These are phyloP conservation scores for Coprinellus aureogranulatus DNA, from an alignment of 768 basidiomycete species.

Conservation along the genomic window DNA sequence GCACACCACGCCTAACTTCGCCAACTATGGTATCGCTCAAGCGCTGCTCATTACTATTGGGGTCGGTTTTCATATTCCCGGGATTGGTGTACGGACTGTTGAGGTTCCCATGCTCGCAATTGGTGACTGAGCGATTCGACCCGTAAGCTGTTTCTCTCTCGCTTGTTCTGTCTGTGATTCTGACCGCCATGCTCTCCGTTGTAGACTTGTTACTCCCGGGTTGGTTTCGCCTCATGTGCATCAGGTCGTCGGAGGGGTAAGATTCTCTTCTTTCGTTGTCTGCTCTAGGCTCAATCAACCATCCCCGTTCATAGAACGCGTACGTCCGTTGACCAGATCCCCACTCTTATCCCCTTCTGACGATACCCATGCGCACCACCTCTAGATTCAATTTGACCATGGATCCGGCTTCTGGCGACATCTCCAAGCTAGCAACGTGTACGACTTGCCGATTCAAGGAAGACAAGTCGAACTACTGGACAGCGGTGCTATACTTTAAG, in stretches of 20 bases:
- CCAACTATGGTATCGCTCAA: too few relatives aligned
- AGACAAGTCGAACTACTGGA: conserved; percentile 11
- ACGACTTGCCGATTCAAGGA: conserved; percentile 10
- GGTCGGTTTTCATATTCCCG: too few relatives aligned
- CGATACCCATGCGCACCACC: background rate
- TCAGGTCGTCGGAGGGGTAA: conserved; percentile 9
- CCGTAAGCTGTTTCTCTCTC: background rate
- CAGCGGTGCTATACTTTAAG: conserved; percentile 8
- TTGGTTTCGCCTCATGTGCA: conserved; percentile 8
- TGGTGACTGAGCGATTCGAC: conserved; percentile 2
- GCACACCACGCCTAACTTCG: too few relatives aligned
- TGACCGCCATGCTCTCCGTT: background rate
- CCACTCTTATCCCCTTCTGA: background rate
- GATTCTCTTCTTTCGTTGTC: background rate
- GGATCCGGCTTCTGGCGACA: background rate
- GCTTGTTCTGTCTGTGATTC: background rate
- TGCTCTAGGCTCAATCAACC: background rate
- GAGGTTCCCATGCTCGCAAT: background rate
- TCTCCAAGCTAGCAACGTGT: background rate
- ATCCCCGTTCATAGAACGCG: background rate
- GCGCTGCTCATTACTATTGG: too few relatives aligned
- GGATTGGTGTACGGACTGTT: background rate
- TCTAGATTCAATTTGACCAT: conserved; percentile 5
- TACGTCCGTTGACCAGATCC: background rate
- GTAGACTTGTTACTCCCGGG: conserved; percentile 7